Evolutionary conservation across 257 asterid genomes (phyloP), one percentile per base, ranked within the genome.

Genomic region (Leptodermis oblonga): DNA sequence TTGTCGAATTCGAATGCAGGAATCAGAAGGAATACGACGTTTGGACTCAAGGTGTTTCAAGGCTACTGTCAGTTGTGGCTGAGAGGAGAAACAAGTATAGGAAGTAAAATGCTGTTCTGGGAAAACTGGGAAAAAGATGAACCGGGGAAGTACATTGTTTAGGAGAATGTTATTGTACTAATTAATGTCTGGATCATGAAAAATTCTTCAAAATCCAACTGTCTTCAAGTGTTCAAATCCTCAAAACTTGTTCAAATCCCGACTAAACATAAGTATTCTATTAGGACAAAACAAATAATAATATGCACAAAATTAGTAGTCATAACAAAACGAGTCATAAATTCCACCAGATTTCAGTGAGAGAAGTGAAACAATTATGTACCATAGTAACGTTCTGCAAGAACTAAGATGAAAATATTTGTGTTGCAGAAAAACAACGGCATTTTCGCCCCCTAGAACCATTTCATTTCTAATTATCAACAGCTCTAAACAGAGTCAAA

Each of bases 31-130:
- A 83, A 41, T 83, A 83, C 11, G 87, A 83, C 43, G 78, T 78
- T 67, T 83, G 87, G 87, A 83, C 85, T 7, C 84, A 78, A 71
- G 87, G 87, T 1, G 83, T 83, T 59, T 78, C 87, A 1, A 74
- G 87, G 75, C 87, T 83, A 46, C 65, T 83, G 13, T 70, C 85
- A 6, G 73, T 83, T 5, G 87, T 80, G 22, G 80, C 82, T 0
- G 83, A 83, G 39, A 73, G 64, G 67, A 68, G 58, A 61, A 68
- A 12, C 33, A 68, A 39, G 33, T 58, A 45, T 31, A 37, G 23
- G 11, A 46, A 70, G 60, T 68, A 36, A 30, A 65, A 28, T 13
- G 14, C 20, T 37, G 36, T 36, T 65, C 14, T 0, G 14, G 3
- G 58, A 4, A n/a, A 23, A 22, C 66, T 2, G 12, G 22, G n/a